Conservation (phyloP, 176 grass and related monocot genomes). For the Aegilops umbellulata region DNA sequence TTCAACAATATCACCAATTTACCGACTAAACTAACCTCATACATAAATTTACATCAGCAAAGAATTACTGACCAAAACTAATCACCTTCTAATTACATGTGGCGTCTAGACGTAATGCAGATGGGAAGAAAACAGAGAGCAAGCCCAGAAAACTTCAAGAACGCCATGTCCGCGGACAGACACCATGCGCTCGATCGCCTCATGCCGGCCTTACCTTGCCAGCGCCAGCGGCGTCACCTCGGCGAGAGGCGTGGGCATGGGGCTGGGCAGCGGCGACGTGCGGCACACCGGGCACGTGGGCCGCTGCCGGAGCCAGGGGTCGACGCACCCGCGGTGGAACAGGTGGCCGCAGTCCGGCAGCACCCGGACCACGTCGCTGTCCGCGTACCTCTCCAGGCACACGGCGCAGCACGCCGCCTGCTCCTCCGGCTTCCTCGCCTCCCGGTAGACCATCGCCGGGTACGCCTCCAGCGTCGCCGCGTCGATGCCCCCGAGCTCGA, state of each 20-base stretch:
- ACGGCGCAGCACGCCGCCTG: neutral
- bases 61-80: too few species aligned
- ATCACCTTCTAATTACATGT: too few species aligned
- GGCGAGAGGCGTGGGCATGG: neutral
- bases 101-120: too few species aligned
- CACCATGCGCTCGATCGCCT: neutral
- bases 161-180: neutral
- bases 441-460: slow-evolving; percentile 44
- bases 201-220: neutral
- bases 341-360: slow-evolving; percentile 7
- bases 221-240: neutral
- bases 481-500: slow-evolving; percentile 53
- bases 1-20: too few species aligned
- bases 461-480: slow-evolving; percentile 59
- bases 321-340: neutral
- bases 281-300: neutral
- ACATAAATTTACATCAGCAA: too few species aligned
- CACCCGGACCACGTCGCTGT: neutral
- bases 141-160: neutral
- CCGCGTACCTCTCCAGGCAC: slow-evolving; percentile 3
- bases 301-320: neutral
- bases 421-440: slow-evolving; percentile 29
- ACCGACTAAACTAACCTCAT: too few species aligned
- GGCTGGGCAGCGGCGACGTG: neutral
- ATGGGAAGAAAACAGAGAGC: neutral